Conservation (phyloP, 495 filamentous ascomycete genomes). For the Hypomontagnella submonticulosa region DNA sequence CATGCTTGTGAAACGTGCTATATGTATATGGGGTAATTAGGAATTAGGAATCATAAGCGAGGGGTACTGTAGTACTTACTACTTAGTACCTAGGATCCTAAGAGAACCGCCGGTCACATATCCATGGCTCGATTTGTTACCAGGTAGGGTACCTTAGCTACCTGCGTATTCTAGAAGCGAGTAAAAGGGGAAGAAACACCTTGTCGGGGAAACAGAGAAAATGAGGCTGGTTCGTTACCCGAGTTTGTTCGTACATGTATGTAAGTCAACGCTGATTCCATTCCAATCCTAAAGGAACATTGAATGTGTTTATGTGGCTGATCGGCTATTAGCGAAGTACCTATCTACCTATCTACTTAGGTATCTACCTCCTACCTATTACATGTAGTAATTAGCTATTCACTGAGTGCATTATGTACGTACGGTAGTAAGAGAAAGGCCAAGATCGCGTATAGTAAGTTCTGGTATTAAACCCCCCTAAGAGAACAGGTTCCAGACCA, state of each 20-base stretch:
- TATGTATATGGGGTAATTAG: conserved; percentile 46
- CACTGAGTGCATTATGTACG: conserved; percentile 10
- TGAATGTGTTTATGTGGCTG: neutral
- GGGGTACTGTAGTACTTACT: conserved; percentile 31
- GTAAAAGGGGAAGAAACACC: conserved; percentile 9
- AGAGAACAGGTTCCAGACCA: conserved; percentile 33
- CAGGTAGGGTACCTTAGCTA: conserved; percentile 9
- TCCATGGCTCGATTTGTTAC: conserved; percentile 20
- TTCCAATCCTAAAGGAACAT: neutral
- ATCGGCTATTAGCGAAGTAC: too few species aligned
- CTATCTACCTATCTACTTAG: too few species aligned
- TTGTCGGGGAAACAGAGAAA: conserved; percentile 4
- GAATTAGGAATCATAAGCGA: conserved; percentile 42
- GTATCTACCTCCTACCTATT: too few species aligned
- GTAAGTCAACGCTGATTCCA: neutral
- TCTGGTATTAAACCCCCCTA: conserved; percentile 16
- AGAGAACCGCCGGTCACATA: conserved; percentile 19
- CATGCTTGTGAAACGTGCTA: conserved; percentile 46
- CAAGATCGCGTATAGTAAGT: conserved; percentile 40
- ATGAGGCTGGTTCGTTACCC: too few species aligned
- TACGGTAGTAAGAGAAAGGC: conserved; percentile 14
- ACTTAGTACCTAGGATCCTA: too few species aligned
- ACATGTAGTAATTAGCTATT: conserved; percentile 12
- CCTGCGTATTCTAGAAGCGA: conserved; percentile 22
- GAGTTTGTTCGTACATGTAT: too few species aligned